Evolutionary conservation across 257 asterid genomes (phyloP), one percentile per base, ranked within the genome.

Genomic region (Handroanthus guayacan): DNA sequence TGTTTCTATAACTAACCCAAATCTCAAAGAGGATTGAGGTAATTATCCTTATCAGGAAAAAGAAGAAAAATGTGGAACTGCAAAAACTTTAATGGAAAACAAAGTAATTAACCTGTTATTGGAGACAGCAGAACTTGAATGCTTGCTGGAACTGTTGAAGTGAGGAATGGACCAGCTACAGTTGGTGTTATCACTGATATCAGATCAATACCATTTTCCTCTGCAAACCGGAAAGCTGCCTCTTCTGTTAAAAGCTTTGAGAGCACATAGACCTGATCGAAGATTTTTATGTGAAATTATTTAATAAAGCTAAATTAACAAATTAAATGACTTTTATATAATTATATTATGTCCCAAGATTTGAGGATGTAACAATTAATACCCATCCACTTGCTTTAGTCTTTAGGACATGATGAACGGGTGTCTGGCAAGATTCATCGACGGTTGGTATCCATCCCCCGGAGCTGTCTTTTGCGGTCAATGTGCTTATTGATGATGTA

Each of bases 321-420:
- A 52, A n/a, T 11, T 10, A 34, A 61, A 37, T 2, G 12, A 45
- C 3, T 5, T 25, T 25, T 25, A 25, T 25, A 1, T 25, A 25
- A 1, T 25, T 25, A 25, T 25, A 25, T 25, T 14, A 48, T 8
- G 57, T 66, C 7, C 13, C 20, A 44, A 63, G 5, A 67, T 67
- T 67, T 55, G 72, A 34, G 74, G 67, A 74, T 9, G 55, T 64
- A 73, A 18, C 0, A 61, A 63, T 37, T 9, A 57, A 43, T 92
- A 92, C 98, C 98, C 98, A 92, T 36, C 98, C 98, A 63, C 87
- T 87, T 57, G 97, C 86, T 89, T 89, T 92, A 62, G 81, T 74
- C 71, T 88, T 78, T 71, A 91, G 84, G 75, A 88, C 90, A 36
- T 71, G 88, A 77, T 83, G 65, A 50, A 87, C 62, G 0, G 86